These are phyloP conservation scores for Globisporangium camurandrum DNA, from an alignment of 352 stramenopile species.

Conservation along the genomic window DNA sequence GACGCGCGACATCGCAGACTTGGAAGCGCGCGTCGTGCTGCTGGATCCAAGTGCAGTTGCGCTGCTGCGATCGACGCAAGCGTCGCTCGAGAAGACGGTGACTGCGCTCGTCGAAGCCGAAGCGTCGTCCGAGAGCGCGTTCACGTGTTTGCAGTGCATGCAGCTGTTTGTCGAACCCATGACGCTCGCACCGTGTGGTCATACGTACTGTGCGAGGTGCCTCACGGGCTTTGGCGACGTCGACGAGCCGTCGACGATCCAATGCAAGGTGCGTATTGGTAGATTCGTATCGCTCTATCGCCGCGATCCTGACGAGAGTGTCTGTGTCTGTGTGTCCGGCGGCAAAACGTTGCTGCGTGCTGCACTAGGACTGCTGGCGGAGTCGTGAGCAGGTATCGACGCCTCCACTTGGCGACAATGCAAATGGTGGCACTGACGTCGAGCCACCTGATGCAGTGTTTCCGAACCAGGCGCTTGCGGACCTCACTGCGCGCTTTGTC, in stretches of 20 bases:
- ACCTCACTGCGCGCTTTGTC: conserved; percentile 65
- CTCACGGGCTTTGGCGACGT: conserved; percentile 30
- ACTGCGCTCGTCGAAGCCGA: conserved; percentile 60
- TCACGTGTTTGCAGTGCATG: conserved; percentile 74
- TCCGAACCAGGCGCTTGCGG: conserved; percentile 54
- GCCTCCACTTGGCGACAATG: too few species aligned
- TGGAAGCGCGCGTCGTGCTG: conserved; percentile 36
- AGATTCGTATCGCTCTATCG: too few species aligned
- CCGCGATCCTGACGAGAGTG: too few species aligned
- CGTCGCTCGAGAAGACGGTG: conserved; percentile 61
- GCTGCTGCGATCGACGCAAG: conserved; percentile 48
- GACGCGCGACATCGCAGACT: conserved; percentile 33
- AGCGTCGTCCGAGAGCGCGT: conserved; percentile 61
- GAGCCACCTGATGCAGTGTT: conserved; percentile 50
- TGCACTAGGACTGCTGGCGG: conserved; percentile 7
- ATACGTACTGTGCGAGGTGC: conserved; percentile 62
- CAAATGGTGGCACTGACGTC: too few species aligned
- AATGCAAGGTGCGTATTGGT: conserved; percentile 41
- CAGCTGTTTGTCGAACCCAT: conserved; percentile 49
- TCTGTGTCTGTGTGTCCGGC: too few species aligned
- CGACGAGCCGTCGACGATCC: conserved; percentile 32
- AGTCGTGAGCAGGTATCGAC: too few species aligned
- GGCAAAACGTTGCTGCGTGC: too few species aligned
- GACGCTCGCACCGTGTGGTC: conserved; percentile 60
- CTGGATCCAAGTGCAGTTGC: conserved; percentile 43